phyloP scores from a whole-genome alignment of 148 eudicot species.

The Dysphania ambrosioides region DNA sequence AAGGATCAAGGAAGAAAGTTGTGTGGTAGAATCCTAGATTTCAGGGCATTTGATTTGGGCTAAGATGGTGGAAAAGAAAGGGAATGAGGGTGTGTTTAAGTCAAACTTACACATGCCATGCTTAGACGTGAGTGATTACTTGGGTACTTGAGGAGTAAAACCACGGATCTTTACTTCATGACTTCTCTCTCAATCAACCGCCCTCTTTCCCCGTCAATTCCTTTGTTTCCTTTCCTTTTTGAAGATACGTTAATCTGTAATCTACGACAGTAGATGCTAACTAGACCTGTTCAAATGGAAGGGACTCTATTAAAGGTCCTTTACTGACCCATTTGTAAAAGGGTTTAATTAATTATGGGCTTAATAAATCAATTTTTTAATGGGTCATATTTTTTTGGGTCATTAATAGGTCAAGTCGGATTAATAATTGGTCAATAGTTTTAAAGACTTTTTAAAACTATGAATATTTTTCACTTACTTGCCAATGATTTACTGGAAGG shows the following conservation, averaged over 20 bases:
- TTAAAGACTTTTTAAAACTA: too few relatives aligned
- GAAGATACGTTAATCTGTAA: not conserved
- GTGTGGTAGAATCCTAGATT: conserved; percentile 22
- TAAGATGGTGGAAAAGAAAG: conserved; percentile 11
- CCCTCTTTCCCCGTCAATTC: not conserved
- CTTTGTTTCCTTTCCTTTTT: not conserved
- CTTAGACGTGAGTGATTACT: conserved; percentile 19
- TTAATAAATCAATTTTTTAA: too few relatives aligned
- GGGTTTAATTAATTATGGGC: too few relatives aligned
- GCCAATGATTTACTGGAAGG: too few relatives aligned
- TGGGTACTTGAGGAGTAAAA: conserved; percentile 7
- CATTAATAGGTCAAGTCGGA: too few relatives aligned
- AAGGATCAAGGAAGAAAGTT: conserved; percentile 17
- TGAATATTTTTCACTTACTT: too few relatives aligned
- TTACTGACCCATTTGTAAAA: too few relatives aligned
- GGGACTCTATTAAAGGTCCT: too few relatives aligned
- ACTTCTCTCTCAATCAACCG: not conserved
- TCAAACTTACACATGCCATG: conserved; percentile 33
- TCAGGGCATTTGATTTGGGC: conserved; percentile 30
- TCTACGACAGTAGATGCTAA: not conserved
- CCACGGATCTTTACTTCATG: not conserved
- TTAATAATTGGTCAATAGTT: too few relatives aligned
- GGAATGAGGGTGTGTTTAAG: not conserved
- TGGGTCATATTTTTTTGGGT: too few relatives aligned
- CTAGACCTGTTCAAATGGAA: too few relatives aligned